Evolutionary conservation across 306 rosid species (phyloP).

Genomic region (Senna tora): DNA sequence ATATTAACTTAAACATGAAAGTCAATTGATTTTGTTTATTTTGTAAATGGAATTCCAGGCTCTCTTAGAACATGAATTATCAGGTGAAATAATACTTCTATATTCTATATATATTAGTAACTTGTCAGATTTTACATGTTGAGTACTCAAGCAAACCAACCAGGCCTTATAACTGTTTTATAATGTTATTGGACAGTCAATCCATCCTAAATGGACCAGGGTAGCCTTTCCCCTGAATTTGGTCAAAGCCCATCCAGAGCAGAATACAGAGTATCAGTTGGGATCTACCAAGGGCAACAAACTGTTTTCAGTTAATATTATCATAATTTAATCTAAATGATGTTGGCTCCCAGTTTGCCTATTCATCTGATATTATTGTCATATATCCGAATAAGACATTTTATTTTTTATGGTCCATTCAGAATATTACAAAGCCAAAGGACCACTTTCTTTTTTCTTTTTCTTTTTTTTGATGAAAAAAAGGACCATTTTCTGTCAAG

Average conservation of each 20-base stretch:
- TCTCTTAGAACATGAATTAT: too few relatives aligned
- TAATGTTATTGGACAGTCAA: constrained; percentile 19
- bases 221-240: constrained; percentile 3
- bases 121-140: neutral
- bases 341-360: neutral
- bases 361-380: neutral
- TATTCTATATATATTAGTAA: neutral
- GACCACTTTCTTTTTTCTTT: too few relatives aligned
- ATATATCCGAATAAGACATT: neutral
- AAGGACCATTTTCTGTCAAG: neutral
- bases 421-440: neutral
- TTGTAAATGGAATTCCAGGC: too few relatives aligned
- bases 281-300: constrained; percentile 14
- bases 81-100: neutral
- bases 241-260: constrained; percentile 10
- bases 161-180: neutral
- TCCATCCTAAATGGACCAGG: constrained; percentile 8
- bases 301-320: neutral
- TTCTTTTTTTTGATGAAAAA: too few relatives aligned
- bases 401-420: neutral
- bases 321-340: constrained; percentile 4
- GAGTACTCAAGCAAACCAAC: neutral
- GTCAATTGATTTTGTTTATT: neutral
- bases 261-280: neutral
- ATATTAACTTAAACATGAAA: constrained; percentile 14